Conservation (phyloP, 768 basidiomycete genomes). For the Lyophyllum semitale region DNA sequence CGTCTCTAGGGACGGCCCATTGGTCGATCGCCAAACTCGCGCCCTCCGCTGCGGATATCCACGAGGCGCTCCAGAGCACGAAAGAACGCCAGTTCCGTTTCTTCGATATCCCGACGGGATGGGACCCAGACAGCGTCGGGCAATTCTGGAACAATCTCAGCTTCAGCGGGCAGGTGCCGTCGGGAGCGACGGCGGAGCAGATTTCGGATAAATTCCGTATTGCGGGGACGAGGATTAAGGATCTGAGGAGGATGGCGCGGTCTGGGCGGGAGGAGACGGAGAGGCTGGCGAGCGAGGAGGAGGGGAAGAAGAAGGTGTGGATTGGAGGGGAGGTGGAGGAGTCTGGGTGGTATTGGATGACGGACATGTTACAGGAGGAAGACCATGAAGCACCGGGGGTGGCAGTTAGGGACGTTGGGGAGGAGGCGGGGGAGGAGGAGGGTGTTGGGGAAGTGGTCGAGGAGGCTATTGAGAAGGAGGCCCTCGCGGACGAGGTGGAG, state of each 20-base stretch:
- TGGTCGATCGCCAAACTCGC: constrained; percentile 54
- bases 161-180: constrained; percentile 33
- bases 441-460: neutral
- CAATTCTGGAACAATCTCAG: constrained; percentile 48
- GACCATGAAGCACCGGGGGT: neutral
- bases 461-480: neutral
- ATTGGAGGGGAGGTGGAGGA: constrained; percentile 24
- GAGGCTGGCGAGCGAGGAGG: constrained; percentile 33
- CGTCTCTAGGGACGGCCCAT: constrained; percentile 55
- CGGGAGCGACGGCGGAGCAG: constrained; percentile 26
- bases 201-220: constrained; percentile 35
- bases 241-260: constrained; percentile 48
- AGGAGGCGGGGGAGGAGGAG: neutral
- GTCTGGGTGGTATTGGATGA: neutral
- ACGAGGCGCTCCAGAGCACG: constrained; percentile 30
- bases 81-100: constrained; percentile 47
- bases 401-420: neutral
- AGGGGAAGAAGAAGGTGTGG: constrained; percentile 49
- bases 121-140: constrained; percentile 42
- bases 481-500: neutral
- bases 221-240: constrained; percentile 33
- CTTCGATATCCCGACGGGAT: constrained; percentile 50
- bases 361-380: neutral
- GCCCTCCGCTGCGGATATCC: constrained; percentile 34
- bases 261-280: constrained; percentile 44